phyloP scores from a whole-genome alignment of 805 yeast species.

The Hyphopichia homilentoma region DNA sequence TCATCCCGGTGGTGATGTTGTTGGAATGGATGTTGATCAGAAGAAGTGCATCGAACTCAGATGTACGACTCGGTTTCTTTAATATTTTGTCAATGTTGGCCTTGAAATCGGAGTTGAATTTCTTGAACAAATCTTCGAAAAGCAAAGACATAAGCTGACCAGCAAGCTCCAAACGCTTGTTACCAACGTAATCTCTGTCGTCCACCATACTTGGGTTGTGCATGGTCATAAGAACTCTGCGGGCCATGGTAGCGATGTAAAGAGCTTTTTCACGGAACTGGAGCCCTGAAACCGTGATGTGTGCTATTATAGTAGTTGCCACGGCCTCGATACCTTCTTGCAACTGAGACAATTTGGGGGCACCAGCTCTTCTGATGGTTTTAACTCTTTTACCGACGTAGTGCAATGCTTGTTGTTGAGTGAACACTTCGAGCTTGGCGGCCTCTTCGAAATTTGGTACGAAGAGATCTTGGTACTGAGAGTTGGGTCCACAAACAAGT shows the following conservation, averaged over 20 bases:
- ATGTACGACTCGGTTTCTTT: slow-evolving; percentile 90
- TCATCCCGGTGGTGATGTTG: slow-evolving; percentile 89
- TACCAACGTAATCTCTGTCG: slow-evolving; percentile 98
- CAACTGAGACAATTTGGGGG: slow-evolving; percentile 70
- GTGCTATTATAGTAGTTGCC: slow-evolving; percentile 95
- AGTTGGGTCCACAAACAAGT: slow-evolving; percentile 86
- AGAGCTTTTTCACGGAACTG: slow-evolving; percentile 93
- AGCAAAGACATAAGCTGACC: slow-evolving; percentile 94
- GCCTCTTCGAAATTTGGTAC: slow-evolving; percentile 94
- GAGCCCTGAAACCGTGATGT: slow-evolving; percentile 75
- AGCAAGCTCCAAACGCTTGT: slow-evolving; percentile 93
- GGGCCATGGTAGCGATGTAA: slow-evolving; percentile 93
- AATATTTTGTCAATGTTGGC: slow-evolving; percentile 90
- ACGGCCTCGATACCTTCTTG: slow-evolving; percentile 97
- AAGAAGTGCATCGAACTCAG: slow-evolving; percentile 89
- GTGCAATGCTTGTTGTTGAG: slow-evolving; percentile 92
- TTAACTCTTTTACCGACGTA: slow-evolving; percentile 89
- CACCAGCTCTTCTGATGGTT: slow-evolving; percentile 81
- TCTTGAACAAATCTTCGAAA: slow-evolving; percentile 95
- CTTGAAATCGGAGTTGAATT: slow-evolving; percentile 92
- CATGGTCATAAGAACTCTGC: slow-evolving; percentile 94
- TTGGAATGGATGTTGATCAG: slow-evolving; percentile 89
- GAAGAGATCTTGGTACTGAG: slow-evolving; percentile 86
- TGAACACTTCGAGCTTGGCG: slow-evolving; percentile 75
- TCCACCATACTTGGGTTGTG: slow-evolving; percentile 94